A percentile compares a stretch with the other conserved stretches of the same genome.
Conservation (phyloP, 2,329 filamentous ascomycete species). For the Colletotrichum euphorbiae region DNA sequence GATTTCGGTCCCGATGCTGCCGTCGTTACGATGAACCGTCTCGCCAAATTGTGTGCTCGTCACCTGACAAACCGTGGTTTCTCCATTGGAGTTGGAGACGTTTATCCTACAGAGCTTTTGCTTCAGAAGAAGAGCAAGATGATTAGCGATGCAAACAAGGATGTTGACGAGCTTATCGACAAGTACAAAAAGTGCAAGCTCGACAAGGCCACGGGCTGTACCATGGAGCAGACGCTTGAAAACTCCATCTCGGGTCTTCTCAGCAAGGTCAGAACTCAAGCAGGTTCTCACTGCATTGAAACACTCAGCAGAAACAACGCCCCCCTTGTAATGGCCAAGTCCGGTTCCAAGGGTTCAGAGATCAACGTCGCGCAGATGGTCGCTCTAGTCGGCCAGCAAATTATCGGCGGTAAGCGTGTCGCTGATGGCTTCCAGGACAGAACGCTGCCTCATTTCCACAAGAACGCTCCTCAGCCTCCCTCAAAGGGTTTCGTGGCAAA, state of each 20-base stretch:
- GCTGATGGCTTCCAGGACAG: constrained; percentile 96
- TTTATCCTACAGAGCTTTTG: constrained; percentile 82
- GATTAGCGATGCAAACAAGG: constrained; percentile 80
- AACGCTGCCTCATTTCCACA: constrained; percentile 93
- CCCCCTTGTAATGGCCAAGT: constrained; percentile 96
- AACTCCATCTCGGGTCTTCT: constrained; percentile 91
- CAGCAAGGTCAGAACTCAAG: constrained; percentile 89
- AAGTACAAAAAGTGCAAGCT: constrained; percentile 84
- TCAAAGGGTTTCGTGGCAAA: constrained; percentile 97
- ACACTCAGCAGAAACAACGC: constrained; percentile 93
- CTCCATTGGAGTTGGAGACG: constrained; percentile 95
- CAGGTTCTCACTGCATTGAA: constrained; percentile 89
- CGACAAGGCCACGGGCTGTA: constrained; percentile 87
- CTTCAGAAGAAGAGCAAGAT: constrained; percentile 79
- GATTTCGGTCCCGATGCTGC: constrained; percentile 93
- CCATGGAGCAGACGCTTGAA: constrained; percentile 92
- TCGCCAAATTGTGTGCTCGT: constrained; percentile 90
- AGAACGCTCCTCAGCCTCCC: constrained; percentile 90
- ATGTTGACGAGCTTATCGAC: constrained; percentile 86
- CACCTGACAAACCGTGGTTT: constrained; percentile 92
- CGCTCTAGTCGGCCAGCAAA: constrained; percentile 95
- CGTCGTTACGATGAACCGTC: constrained; percentile 90
- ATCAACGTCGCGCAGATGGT: constrained; percentile 99
- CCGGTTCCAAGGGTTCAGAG: constrained; percentile 94
- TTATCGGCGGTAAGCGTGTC: constrained; percentile 94